Percentiles rank a stretch among this genome's conserved stretches.
Evolutionary conservation across 768 basidiomycete genomes (phyloP).

Genomic region (Phaeolepiota aurea): DNA sequence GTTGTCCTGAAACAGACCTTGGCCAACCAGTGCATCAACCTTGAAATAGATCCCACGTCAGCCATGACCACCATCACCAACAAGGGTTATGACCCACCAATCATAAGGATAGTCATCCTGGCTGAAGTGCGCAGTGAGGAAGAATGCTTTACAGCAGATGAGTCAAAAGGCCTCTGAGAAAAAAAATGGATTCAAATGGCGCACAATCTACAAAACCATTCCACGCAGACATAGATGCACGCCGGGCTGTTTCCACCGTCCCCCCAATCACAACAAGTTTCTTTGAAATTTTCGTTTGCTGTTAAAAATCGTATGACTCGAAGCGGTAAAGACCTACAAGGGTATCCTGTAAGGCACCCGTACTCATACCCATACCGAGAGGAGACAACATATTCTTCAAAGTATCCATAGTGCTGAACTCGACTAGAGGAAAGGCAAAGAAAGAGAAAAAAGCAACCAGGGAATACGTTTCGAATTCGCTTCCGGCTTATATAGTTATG

Average conservation of each 20-base stretch:
- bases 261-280: constrained; percentile 89
- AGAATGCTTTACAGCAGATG: constrained; percentile 53
- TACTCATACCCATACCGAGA: constrained; percentile 55
- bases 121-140: constrained; percentile 82
- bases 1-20: constrained; percentile 64
- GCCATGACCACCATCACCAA: too few species aligned
- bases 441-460: constrained; percentile 23
- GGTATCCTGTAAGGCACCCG: constrained; percentile 70
- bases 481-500: constrained; percentile 31
- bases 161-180: constrained; percentile 1
- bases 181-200: constrained; percentile 11
- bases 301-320: neutral
- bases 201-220: constrained; percentile 84
- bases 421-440: constrained; percentile 15
- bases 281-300: constrained; percentile 24
- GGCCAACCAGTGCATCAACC: constrained; percentile 86
- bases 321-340: constrained; percentile 35
- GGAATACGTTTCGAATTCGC: constrained; percentile 23
- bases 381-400: constrained; percentile 69
- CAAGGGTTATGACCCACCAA: too few species aligned
- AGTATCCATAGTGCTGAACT: constrained; percentile 47
- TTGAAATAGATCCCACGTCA: constrained; percentile 16
- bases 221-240: constrained; percentile 80
- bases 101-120: constrained; percentile 86
- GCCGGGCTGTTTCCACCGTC: constrained; percentile 78